These are phyloP conservation scores for Violaceomyces palustris DNA, from an alignment of 1,284 basidiomycete species.

Conservation along the genomic window DNA sequence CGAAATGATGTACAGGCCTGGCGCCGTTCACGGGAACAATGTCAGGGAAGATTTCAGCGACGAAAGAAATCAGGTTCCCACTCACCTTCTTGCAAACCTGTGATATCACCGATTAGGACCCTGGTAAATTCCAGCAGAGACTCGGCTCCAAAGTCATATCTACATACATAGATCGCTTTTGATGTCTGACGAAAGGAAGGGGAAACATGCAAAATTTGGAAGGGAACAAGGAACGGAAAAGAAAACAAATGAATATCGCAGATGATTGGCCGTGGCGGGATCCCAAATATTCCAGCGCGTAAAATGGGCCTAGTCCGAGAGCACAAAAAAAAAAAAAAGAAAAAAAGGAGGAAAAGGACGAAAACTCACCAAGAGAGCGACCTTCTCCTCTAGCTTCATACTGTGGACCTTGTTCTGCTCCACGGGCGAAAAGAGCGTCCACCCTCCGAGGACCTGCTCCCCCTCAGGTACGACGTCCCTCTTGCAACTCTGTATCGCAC, in stretches of 20 bases:
- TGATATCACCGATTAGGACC: constrained; percentile 76
- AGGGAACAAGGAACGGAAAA: too few species aligned
- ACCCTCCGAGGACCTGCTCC: constrained; percentile 74
- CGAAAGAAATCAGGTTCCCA: not conserved
- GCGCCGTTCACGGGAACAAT: not conserved
- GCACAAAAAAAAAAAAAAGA: too few species aligned
- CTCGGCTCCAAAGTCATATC: constrained; percentile 65
- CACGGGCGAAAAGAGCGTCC: constrained; percentile 84
- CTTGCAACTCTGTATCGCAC: constrained; percentile 32
- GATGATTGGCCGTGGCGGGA: too few species aligned
- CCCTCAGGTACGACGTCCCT: constrained; percentile 58
- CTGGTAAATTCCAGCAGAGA: constrained; percentile 56
- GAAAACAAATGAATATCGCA: too few species aligned
- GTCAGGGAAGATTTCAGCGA: not conserved
- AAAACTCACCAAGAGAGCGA: constrained; percentile 65
- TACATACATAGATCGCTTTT: constrained; percentile 62
- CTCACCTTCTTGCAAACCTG: constrained; percentile 71
- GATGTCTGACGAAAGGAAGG: too few species aligned
- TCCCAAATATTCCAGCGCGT: too few species aligned
- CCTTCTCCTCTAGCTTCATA: constrained; percentile 70
- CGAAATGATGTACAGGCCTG: constrained; percentile 33
- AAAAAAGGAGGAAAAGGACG: constrained; percentile 9
- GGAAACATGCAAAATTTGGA: too few species aligned
- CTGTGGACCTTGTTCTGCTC: constrained; percentile 66
- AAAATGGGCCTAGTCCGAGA: too few species aligned